Percentiles rank a stretch among this genome's conserved stretches.
Conservation (phyloP, 768 basidiomycete genomes). For the Boletus eberwhitei region DNA sequence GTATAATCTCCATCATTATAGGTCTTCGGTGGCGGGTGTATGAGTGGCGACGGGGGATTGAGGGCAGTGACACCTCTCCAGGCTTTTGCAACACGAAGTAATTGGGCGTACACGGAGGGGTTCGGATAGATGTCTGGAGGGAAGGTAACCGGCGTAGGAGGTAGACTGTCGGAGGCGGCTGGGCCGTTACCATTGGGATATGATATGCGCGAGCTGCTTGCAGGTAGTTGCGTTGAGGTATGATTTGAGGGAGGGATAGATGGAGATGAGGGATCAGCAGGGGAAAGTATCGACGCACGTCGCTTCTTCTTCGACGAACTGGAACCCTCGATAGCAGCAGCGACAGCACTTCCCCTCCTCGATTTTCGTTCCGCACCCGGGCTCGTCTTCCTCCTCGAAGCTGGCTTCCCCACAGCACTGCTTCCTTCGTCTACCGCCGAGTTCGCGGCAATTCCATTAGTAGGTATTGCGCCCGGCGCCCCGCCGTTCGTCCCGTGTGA, state of each 20-base stretch:
- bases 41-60: constrained; percentile 24
- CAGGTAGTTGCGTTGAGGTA: constrained; percentile 10
- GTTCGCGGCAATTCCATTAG: constrained; percentile 16
- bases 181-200: constrained; percentile 6
- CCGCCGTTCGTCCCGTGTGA: constrained; percentile 26
- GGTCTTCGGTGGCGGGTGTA: constrained; percentile 20
- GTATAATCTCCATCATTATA: constrained; percentile 20
- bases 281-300: constrained; percentile 36
- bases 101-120: constrained; percentile 42
- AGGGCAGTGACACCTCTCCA: constrained; percentile 72
- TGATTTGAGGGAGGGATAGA: constrained; percentile 13
- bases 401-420: constrained; percentile 20
- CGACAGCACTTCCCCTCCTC: constrained; percentile 32
- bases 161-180: constrained; percentile 7
- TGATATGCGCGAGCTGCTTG: constrained; percentile 19
- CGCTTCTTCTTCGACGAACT: constrained; percentile 36
- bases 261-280: constrained; percentile 18
- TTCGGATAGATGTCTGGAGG: constrained; percentile 29
- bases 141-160: constrained; percentile 37
- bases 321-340: constrained; percentile 35
- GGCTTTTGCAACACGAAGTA: constrained; percentile 55
- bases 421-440: constrained; percentile 17
- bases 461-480: constrained; percentile 12
- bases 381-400: constrained; percentile 34
- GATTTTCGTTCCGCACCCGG: constrained; percentile 40